phyloP scores from a whole-genome alignment of 2,329 filamentous ascomycete genomes.

The Sarocladium strictum region DNA sequence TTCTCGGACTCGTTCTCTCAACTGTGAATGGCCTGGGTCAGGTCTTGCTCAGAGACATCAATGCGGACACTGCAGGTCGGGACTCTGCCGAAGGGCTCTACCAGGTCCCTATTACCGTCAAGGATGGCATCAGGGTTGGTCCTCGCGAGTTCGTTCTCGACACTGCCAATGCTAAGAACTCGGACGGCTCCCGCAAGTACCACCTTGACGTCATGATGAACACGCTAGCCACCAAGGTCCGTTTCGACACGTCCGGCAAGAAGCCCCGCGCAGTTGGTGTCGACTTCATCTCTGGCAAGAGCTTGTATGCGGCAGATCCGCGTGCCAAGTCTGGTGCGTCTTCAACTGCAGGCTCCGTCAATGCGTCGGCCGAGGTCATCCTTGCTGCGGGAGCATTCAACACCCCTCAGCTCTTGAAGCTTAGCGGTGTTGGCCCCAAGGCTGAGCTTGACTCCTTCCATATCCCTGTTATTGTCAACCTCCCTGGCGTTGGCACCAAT shows the following conservation, averaged over 20 bases:
- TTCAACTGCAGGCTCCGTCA: slow-evolving; percentile 15
- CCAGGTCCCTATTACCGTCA: slow-evolving; percentile 52
- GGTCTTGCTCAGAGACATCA: slow-evolving; percentile 22
- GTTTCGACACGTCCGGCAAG: slow-evolving; percentile 24
- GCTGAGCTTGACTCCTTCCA: slow-evolving; percentile 31
- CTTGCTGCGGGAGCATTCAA: slow-evolving; percentile 41
- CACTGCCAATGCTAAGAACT: slow-evolving; percentile 14
- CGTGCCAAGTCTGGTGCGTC: slow-evolving; percentile 13
- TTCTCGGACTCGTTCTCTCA: slow-evolving; percentile 14
- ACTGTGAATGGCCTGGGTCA: slow-evolving; percentile 19
- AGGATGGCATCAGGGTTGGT: slow-evolving; percentile 45
- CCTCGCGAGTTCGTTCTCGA: slow-evolving; percentile 49
- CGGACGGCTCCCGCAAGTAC: slow-evolving; percentile 15
- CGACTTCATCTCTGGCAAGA: slow-evolving; percentile 21
- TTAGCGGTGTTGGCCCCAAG: slow-evolving; percentile 37
- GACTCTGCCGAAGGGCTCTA: slow-evolving; percentile 34
- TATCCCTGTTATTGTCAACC: slow-evolving; percentile 47
- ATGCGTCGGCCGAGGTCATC: slow-evolving; percentile 39
- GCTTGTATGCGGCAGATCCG: slow-evolving; percentile 20
- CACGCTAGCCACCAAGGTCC: slow-evolving; percentile 30
- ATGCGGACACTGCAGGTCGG: slow-evolving; percentile 17
- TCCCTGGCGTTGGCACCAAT: slow-evolving; percentile 56
- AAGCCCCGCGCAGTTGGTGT: slow-evolving; percentile 27
- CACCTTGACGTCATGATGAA: slow-evolving; percentile 20
- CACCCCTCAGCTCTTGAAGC: slow-evolving; percentile 39